Conservation (phyloP, 108 stramenopile species). For the Nitzschia inconspicua region DNA sequence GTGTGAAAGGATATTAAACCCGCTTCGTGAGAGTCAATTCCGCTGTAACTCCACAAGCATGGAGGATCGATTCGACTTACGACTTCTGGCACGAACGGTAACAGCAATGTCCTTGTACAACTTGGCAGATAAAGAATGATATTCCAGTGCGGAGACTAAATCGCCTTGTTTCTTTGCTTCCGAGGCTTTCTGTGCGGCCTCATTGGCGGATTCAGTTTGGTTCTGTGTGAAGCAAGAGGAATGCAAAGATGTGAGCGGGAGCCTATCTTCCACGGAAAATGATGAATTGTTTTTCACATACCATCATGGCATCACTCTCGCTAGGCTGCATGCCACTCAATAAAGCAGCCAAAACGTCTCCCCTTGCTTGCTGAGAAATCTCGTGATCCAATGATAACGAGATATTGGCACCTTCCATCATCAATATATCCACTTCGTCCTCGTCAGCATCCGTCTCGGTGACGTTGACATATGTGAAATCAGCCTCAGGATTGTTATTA, state of each 20-base stretch:
- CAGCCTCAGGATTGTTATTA: slow-evolving; percentile 25
- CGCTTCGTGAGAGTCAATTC: background rate
- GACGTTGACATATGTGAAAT: slow-evolving; percentile 54
- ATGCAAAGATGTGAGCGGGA: background rate
- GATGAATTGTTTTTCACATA: background rate
- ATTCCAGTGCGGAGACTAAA: slow-evolving; percentile 29
- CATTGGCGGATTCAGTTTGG: slow-evolving; percentile 30
- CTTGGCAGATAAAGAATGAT: slow-evolving; percentile 41
- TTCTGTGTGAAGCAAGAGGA: background rate
- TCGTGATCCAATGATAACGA: background rate
- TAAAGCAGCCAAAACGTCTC: slow-evolving; percentile 32
- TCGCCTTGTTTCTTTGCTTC: slow-evolving; percentile 37
- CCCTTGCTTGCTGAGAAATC: slow-evolving; percentile 4
- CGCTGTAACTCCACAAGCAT: background rate
- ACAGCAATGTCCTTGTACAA: slow-evolving; percentile 39
- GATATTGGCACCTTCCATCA: slow-evolving; percentile 18
- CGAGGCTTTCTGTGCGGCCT: slow-evolving; percentile 22
- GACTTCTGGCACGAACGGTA: slow-evolving; percentile 24
- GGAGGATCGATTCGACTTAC: slow-evolving; percentile 20
- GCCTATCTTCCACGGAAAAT: background rate
- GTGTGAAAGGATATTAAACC: background rate
- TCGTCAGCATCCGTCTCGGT: slow-evolving; percentile 37
- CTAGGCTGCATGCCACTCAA: slow-evolving; percentile 23
- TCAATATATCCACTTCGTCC: slow-evolving; percentile 21
- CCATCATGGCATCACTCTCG: slow-evolving; percentile 19